Percentiles rank a stretch among this genome's conserved stretches.
Conservation (phyloP, 164 flowering plant species). For the Vitis cinerea region DNA sequence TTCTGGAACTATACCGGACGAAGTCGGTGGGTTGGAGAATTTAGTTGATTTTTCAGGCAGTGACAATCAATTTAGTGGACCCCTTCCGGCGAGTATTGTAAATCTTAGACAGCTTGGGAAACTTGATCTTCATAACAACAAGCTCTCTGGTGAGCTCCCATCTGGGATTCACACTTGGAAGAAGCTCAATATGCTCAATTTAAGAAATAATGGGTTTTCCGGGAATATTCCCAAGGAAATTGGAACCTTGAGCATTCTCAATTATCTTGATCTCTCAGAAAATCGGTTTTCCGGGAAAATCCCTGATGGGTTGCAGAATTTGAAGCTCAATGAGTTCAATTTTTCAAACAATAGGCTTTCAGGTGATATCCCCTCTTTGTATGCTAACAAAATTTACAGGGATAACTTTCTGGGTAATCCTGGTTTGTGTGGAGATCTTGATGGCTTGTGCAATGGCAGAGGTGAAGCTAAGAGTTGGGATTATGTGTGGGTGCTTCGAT, state of each 20-base stretch:
- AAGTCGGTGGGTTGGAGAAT: slow-evolving; percentile 44
- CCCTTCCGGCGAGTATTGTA: slow-evolving; percentile 40
- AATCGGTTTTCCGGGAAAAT: slow-evolving; percentile 54
- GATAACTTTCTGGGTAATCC: slow-evolving; percentile 66
- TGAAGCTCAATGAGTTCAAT: slow-evolving; percentile 66
- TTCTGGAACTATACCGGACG: slow-evolving; percentile 51
- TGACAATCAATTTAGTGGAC: slow-evolving; percentile 41
- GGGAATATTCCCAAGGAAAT: slow-evolving; percentile 58
- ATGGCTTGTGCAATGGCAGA: slow-evolving; percentile 41
- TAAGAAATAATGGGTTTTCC: slow-evolving; percentile 44
- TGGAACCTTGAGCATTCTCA: slow-evolving; percentile 48
- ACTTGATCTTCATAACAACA: slow-evolving; percentile 55
- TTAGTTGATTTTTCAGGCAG: slow-evolving; percentile 37
- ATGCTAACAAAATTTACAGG: slow-evolving; percentile 39
- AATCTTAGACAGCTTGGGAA: slow-evolving; percentile 38
- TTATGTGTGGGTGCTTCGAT: slow-evolving; percentile 43
- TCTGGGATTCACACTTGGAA: slow-evolving; percentile 37
- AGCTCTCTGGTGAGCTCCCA: slow-evolving; percentile 56
- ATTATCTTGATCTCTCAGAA: slow-evolving; percentile 65
- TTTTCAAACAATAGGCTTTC: slow-evolving; percentile 55
- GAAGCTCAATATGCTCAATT: slow-evolving; percentile 60
- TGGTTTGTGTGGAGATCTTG: slow-evolving; percentile 53
- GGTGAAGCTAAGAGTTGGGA: slow-evolving; percentile 29
- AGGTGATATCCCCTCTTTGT: slow-evolving; percentile 55
- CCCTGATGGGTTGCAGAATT: slow-evolving; percentile 51